phyloP scores from a whole-genome alignment of 805 yeast genomes.

The Wickerhamiella cacticola region DNA sequence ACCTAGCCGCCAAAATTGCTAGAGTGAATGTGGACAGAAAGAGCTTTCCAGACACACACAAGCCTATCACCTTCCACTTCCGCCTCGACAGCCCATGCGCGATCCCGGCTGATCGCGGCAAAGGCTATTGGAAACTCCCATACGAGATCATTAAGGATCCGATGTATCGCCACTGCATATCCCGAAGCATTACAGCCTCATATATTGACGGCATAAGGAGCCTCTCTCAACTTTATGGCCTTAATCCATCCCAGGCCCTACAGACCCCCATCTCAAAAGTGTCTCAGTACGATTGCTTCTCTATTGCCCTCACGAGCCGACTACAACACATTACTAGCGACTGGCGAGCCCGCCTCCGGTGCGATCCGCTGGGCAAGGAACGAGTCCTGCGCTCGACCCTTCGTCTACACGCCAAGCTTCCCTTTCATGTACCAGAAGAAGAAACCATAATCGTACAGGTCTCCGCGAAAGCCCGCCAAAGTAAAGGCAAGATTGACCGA shows the following conservation, averaged over 20 bases:
- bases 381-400: neutral
- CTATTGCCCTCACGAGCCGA: neutral
- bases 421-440: neutral
- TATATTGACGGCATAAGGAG: no score
- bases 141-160: neutral
- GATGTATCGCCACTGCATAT: neutral
- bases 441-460: neutral
- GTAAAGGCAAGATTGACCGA: neutral
- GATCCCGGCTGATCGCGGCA: neutral
- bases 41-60: neutral
- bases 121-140: neutral
- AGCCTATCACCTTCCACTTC: neutral
- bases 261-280: neutral
- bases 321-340: neutral
- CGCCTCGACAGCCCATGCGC: neutral
- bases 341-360: neutral
- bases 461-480: neutral
- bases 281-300: neutral
- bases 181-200: neutral
- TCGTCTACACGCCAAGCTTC: neutral
- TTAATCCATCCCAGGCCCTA: neutral
- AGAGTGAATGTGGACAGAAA: neutral
- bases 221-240: neutral
- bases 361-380: neutral
- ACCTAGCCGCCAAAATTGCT: neutral